Conservation (phyloP, 345 rosid species). For the Chamaenerion angustifolium region DNA sequence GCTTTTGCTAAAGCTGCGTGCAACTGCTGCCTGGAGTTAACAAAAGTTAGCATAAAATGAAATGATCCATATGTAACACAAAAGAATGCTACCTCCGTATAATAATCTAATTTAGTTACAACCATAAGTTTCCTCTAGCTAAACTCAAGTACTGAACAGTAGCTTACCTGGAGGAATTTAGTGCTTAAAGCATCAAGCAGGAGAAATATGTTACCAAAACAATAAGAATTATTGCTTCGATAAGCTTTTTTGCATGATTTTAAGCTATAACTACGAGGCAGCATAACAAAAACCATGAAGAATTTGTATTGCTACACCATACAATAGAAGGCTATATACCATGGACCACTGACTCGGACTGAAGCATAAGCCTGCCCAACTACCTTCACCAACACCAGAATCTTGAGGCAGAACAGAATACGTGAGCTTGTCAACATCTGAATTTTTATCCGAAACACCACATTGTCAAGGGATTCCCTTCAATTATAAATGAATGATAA, state of each 20-base stretch:
- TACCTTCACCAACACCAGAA: conserved; percentile 60
- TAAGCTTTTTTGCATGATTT: no score
- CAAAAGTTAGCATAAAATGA: neutral
- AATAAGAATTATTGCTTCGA: no score
- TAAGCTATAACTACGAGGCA: no score
- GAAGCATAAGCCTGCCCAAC: conserved; percentile 68
- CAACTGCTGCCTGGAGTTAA: conserved; percentile 43
- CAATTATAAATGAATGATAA: neutral
- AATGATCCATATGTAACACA: neutral
- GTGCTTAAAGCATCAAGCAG: no score
- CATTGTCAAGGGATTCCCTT: no score
- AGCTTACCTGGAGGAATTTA: no score
- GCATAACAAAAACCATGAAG: no score
- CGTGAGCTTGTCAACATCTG: conserved; percentile 39
- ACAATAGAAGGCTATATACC: conserved; percentile 16
- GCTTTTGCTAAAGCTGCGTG: conserved; percentile 46
- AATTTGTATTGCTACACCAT: neutral
- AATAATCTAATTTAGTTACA: no score
- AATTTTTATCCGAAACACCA: neutral
- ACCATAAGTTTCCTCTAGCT: no score
- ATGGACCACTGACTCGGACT: conserved; percentile 54
- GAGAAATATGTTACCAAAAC: no score
- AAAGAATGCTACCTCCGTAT: no score
- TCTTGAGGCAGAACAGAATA: conserved; percentile 52
- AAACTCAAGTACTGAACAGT: no score